phyloP scores from a whole-genome alignment of 2,329 filamentous ascomycete genomes.

The Intubia oerlemansii region DNA sequence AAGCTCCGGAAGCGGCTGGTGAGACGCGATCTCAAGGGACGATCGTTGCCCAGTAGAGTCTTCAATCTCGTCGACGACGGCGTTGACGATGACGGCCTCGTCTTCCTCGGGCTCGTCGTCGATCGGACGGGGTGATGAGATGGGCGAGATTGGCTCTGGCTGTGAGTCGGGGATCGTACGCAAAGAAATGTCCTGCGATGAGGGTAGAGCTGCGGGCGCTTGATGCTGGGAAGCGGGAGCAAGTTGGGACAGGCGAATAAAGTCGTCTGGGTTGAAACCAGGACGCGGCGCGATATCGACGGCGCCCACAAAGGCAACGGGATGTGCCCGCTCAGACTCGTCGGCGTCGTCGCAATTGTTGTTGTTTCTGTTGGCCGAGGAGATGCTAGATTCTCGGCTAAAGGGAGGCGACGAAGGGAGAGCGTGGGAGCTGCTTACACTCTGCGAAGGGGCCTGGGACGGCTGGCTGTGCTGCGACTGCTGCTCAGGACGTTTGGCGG shows the following conservation, averaged over 20 bases:
- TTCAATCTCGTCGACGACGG: too few relatives aligned
- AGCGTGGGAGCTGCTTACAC: too few relatives aligned
- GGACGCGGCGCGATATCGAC: slow-evolving; percentile 2
- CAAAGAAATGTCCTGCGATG: background rate
- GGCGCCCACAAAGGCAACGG: background rate
- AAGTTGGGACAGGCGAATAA: slow-evolving; percentile 2
- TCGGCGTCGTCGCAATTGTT: background rate
- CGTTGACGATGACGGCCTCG: background rate
- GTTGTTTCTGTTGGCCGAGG: too few relatives aligned
- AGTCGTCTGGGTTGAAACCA: slow-evolving; percentile 4
- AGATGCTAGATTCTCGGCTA: slow-evolving; percentile 3
- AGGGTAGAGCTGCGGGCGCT: background rate
- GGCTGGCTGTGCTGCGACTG: too few relatives aligned
- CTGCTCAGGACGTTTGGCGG: too few relatives aligned
- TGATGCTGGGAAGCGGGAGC: background rate
- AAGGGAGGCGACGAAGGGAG: background rate
- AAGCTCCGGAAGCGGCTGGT: too few relatives aligned
- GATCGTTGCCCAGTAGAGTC: too few relatives aligned
- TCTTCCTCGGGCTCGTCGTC: background rate
- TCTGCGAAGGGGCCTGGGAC: too few relatives aligned
- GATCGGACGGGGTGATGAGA: background rate
- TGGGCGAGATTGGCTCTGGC: background rate
- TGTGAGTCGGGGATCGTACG: slow-evolving; percentile 6
- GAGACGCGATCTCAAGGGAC: too few relatives aligned
- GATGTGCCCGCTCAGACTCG: background rate